These are phyloP conservation scores for Rhodomyrtus tomentosa DNA, from an alignment of 345 rosid species.

Conservation along the genomic window DNA sequence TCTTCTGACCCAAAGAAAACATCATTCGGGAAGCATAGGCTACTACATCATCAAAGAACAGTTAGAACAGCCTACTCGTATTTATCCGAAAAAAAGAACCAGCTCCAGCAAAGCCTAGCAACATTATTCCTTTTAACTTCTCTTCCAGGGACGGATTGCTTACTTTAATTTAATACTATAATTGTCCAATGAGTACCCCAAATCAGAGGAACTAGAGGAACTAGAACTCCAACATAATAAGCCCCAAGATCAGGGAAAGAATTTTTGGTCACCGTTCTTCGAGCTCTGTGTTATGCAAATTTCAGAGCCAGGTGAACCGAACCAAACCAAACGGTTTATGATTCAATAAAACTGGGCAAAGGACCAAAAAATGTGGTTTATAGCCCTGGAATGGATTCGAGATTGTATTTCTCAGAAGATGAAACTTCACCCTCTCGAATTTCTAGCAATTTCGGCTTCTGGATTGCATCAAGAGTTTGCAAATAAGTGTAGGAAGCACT, in stretches of 20 bases:
- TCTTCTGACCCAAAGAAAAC: not conserved
- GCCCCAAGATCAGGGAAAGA: not conserved
- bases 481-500: constrained; percentile 63
- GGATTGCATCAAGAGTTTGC: constrained; percentile 54
- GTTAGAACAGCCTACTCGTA: not conserved
- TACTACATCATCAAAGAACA: not conserved
- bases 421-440: constrained; percentile 35
- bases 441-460: constrained; percentile 41
- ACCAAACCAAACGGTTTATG: not conserved
- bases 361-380: constrained; percentile 12
- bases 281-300: not conserved
- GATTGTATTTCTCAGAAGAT: constrained; percentile 57
- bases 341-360: not conserved
- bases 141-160: not conserved
- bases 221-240: not conserved
- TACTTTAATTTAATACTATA: not conserved
- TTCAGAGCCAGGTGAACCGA: not conserved
- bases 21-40: not conserved
- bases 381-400: constrained; percentile 92
- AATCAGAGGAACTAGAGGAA: not conserved
- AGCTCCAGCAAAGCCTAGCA: not conserved
- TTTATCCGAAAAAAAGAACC: not conserved
- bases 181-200: not conserved
- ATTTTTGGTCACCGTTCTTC: not conserved
- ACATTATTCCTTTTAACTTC: not conserved